Percentiles rank a stretch among this genome's conserved stretches.
These are phyloP conservation scores for Aspergillus quadrilineatus DNA, from an alignment of 2,329 filamentous ascomycete species.

Conservation along the genomic window DNA sequence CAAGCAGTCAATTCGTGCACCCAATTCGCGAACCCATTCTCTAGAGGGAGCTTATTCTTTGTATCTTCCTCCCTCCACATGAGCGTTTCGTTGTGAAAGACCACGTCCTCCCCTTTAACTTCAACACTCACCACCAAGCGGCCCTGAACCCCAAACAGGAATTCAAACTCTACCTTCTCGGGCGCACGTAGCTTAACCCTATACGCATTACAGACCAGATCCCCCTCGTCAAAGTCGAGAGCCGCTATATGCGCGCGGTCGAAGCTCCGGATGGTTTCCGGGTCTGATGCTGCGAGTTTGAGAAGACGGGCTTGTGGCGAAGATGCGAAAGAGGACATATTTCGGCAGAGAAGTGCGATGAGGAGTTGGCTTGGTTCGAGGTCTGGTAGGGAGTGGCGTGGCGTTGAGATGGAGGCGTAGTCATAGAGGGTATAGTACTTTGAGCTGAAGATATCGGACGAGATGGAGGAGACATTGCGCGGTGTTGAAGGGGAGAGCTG, in stretches of 20 bases:
- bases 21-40: slow-evolving; percentile 28
- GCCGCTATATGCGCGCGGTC: slow-evolving; percentile 23
- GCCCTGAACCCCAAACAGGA: slow-evolving; percentile 23
- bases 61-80: slow-evolving; percentile 31
- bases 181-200: slow-evolving; percentile 25
- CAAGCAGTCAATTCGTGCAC: slow-evolving; percentile 37
- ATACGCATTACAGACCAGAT: slow-evolving; percentile 36
- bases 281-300: slow-evolving; percentile 19
- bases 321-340: slow-evolving; percentile 34
- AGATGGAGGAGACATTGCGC: slow-evolving; percentile 25
- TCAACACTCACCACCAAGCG: slow-evolving; percentile 27
- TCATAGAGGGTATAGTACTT: slow-evolving; percentile 26
- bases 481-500: slow-evolving; percentile 10
- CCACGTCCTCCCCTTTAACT: slow-evolving; percentile 17
- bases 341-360: slow-evolving; percentile 32
- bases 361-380: slow-evolving; percentile 23
- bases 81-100: slow-evolving; percentile 31
- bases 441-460: slow-evolving; percentile 19
- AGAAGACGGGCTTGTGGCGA: slow-evolving; percentile 35
- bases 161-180: slow-evolving; percentile 33
- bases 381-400: slow-evolving; percentile 22
- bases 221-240: slow-evolving; percentile 30
- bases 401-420: slow-evolving; percentile 22
- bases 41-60: slow-evolving; percentile 28
- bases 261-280: slow-evolving; percentile 25